Evolutionary conservation across 345 rosid species (phyloP).

Genomic region (Eutrema yunnanense): DNA sequence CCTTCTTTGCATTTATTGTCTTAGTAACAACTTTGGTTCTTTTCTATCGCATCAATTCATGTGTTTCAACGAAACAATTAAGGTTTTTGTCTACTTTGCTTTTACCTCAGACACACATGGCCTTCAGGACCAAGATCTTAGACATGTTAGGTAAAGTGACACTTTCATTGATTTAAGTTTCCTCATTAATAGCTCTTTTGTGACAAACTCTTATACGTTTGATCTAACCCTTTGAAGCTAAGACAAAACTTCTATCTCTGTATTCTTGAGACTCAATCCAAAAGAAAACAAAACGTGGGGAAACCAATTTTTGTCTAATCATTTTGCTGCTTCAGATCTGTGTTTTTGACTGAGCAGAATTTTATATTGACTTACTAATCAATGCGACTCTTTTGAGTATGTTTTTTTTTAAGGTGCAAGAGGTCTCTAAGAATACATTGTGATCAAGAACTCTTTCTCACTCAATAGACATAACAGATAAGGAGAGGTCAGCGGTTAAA

Average conservation of each 20-base stretch:
- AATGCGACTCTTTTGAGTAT: neutral
- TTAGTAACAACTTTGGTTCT: constrained; percentile 1
- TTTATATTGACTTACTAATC: neutral
- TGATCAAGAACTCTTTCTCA: constrained; percentile 9
- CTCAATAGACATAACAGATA: constrained; percentile 7
- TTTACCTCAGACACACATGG: constrained; percentile 17
- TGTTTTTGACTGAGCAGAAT: neutral
- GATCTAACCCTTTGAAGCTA: neutral
- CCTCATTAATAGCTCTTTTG: constrained; percentile 16
- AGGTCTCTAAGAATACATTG: neutral
- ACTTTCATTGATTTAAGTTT: constrained; percentile 16
- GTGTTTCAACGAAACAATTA: constrained; percentile 6
- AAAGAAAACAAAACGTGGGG: neutral
- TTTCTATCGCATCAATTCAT: constrained; percentile 10
- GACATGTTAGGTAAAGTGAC: constrained; percentile 23
- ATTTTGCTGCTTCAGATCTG: constrained; percentile 13
- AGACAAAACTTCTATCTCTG: constrained; percentile 7
- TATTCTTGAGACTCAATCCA: neutral
- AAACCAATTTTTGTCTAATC: constrained; percentile 12
- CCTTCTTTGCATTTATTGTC: constrained; percentile 14
- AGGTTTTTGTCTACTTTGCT: constrained; percentile 15
- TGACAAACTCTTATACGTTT: neutral
- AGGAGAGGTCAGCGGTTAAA: neutral
- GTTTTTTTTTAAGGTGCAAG: neutral
- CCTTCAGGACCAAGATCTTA: constrained; percentile 13